A percentile compares a stretch with the other conserved stretches of the same genome.
phyloP scores from a whole-genome alignment of 208 protist species.

The Leishmania tropica region DNA sequence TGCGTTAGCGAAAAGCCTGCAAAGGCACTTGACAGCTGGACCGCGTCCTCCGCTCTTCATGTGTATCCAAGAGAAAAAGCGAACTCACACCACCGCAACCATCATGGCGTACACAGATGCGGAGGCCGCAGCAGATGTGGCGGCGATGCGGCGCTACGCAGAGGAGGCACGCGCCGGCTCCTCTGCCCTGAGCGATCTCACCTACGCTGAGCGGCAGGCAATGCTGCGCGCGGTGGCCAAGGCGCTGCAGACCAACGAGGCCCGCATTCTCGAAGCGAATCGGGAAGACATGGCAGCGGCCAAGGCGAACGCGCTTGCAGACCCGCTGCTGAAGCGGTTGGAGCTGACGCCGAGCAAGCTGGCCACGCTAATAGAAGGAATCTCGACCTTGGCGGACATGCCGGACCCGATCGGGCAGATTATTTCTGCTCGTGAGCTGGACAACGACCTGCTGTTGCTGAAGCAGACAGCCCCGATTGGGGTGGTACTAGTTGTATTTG shows the following conservation, averaged over 20 bases:
- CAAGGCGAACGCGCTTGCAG: conserved; percentile 33
- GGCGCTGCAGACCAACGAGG: conserved; percentile 41
- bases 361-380: conserved; percentile 48
- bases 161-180: conserved; percentile 61
- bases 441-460: conserved; percentile 73
- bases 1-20: background rate
- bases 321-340: conserved; percentile 59
- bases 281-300: conserved; percentile 59
- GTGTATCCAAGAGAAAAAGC: background rate
- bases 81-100: background rate
- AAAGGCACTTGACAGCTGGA: background rate
- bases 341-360: conserved; percentile 70
- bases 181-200: conserved; percentile 39
- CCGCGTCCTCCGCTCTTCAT: background rate
- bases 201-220: conserved; percentile 31
- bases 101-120: background rate
- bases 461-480: conserved; percentile 88
- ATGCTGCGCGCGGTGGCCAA: conserved; percentile 65
- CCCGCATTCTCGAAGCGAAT: conserved; percentile 75
- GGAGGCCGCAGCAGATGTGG: background rate
- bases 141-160: conserved; percentile 41
- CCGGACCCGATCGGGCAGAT: conserved; percentile 63
- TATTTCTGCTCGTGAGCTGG: conserved; percentile 55
- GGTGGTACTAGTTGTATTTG: conserved; percentile 94
- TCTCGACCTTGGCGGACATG: conserved; percentile 46